phyloP scores from a whole-genome alignment of 441 rosid species.

The Populus trichocarpa region DNA sequence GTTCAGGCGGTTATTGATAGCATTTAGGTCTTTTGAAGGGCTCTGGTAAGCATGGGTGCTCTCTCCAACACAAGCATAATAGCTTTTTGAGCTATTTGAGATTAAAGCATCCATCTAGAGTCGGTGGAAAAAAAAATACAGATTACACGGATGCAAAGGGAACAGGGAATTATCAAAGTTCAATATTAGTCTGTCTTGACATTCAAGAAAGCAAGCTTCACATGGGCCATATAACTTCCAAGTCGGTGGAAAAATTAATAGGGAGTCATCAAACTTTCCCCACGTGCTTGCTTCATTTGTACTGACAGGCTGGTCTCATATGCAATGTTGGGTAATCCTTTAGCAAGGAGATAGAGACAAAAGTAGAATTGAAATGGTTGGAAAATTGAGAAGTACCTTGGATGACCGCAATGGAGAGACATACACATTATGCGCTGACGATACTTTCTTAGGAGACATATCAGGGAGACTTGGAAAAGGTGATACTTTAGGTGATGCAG shows the following conservation, averaged over 20 bases:
- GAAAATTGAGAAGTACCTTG: conserved; percentile 52
- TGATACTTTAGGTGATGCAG: conserved; percentile 84
- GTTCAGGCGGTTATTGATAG: conserved; percentile 80
- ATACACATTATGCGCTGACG: conserved; percentile 82
- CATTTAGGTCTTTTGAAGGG: conserved; percentile 94
- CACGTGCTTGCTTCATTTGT: not conserved
- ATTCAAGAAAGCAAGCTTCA: not conserved
- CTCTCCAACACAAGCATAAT: conserved; percentile 97
- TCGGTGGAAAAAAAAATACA: not conserved
- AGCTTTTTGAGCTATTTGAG: conserved; percentile 81
- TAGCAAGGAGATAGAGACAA: not conserved
- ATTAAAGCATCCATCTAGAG: conserved; percentile 89
- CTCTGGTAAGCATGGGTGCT: conserved; percentile 94
- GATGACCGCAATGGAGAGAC: conserved; percentile 94
- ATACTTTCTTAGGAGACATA: conserved; percentile 97
- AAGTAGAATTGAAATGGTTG: not conserved
- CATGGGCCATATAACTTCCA: not conserved
- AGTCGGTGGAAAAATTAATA: not conserved
- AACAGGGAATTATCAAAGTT: not conserved
- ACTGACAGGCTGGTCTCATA: not conserved
- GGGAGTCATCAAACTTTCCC: not conserved
- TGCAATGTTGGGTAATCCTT: not conserved
- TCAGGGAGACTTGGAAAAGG: conserved; percentile 90
- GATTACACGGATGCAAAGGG: not conserved
- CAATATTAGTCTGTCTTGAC: not conserved